These are phyloP conservation scores for Myriosclerotinia duriaeana DNA, from an alignment of 2,329 filamentous ascomycete genomes.

Conservation along the genomic window DNA sequence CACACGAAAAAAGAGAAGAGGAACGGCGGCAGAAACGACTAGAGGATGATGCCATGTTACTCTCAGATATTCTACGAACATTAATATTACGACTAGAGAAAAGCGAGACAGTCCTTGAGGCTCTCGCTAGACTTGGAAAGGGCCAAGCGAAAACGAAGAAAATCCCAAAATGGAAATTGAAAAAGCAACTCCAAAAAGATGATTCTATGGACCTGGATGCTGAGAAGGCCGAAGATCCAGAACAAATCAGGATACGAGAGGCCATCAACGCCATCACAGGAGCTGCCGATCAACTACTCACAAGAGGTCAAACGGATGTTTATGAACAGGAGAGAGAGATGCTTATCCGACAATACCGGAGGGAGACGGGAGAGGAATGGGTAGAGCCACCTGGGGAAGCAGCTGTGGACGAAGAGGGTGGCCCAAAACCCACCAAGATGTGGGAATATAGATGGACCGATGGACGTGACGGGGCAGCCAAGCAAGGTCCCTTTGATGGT, in stretches of 20 bases:
- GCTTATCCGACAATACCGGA: slow-evolving; percentile 77
- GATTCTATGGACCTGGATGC: slow-evolving; percentile 71
- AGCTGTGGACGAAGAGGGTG: slow-evolving; percentile 38
- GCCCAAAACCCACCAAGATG: slow-evolving; percentile 44
- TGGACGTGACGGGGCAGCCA: slow-evolving; percentile 72
- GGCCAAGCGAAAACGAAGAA: slow-evolving; percentile 59
- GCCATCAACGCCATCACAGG: slow-evolving; percentile 82
- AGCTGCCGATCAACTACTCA: slow-evolving; percentile 82
- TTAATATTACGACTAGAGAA: slow-evolving; percentile 73
- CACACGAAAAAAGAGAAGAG: slow-evolving; percentile 79
- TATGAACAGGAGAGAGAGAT: slow-evolving; percentile 87
- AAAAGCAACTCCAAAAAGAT: slow-evolving; percentile 62
- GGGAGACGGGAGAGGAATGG: slow-evolving; percentile 89
- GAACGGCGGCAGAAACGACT: slow-evolving; percentile 70
- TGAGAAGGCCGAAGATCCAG: slow-evolving; percentile 60
- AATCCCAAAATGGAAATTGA: slow-evolving; percentile 67
- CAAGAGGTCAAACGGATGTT: slow-evolving; percentile 80
- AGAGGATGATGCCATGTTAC: slow-evolving; percentile 71
- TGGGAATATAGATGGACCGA: slow-evolving; percentile 97
- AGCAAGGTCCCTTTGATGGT: slow-evolving; percentile 85
- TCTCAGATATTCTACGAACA: slow-evolving; percentile 68
- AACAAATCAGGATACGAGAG: slow-evolving; percentile 67
- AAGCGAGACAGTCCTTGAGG: slow-evolving; percentile 85
- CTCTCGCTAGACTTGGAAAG: slow-evolving; percentile 76
- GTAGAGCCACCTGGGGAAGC: slow-evolving; percentile 49